A percentile compares a stretch with the other conserved stretches of the same genome.
Evolutionary conservation across 495 filamentous ascomycete genomes (phyloP).

Genomic region (Hypomontagnella submonticulosa): DNA sequence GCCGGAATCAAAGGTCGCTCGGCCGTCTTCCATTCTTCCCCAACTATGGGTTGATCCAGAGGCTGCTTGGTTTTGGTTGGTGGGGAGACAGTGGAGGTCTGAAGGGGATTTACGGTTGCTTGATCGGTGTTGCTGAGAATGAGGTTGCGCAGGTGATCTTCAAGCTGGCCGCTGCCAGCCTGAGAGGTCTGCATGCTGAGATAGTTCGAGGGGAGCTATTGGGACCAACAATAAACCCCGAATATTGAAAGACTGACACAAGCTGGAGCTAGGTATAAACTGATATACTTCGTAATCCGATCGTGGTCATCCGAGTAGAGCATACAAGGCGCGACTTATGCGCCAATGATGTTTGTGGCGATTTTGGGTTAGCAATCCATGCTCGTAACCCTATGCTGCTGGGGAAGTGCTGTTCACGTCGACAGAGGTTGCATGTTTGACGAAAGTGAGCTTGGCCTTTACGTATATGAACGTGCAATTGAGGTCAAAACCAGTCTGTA

Average conservation of each 20-base stretch:
- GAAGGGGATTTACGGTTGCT: conserved; percentile 6
- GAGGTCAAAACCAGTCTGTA: too few relatives aligned
- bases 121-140: conserved; percentile 51
- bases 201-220: conserved; percentile 3
- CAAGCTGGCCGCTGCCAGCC: conserved; percentile 43
- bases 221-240: conserved; percentile 4
- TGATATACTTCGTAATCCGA: background rate
- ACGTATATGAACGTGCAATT: too few relatives aligned
- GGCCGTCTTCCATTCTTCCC: conserved; percentile 12
- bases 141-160: conserved; percentile 55
- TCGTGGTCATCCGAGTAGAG: conserved; percentile 7
- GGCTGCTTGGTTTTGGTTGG: background rate
- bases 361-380: conserved; percentile 13
- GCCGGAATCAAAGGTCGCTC: conserved; percentile 6
- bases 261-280: background rate
- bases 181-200: conserved; percentile 43
- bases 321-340: conserved; percentile 5
- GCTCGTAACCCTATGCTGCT: conserved; percentile 12
- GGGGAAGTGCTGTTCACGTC: conserved; percentile 3
- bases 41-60: conserved; percentile 1
- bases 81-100: conserved; percentile 8
- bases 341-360: conserved; percentile 10
- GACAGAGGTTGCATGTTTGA: background rate
- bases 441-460: too few relatives aligned
- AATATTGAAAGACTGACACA: background rate